Conservation (phyloP, 192 early-diverging fungal species). For the Bifiguratus adelaidae region DNA sequence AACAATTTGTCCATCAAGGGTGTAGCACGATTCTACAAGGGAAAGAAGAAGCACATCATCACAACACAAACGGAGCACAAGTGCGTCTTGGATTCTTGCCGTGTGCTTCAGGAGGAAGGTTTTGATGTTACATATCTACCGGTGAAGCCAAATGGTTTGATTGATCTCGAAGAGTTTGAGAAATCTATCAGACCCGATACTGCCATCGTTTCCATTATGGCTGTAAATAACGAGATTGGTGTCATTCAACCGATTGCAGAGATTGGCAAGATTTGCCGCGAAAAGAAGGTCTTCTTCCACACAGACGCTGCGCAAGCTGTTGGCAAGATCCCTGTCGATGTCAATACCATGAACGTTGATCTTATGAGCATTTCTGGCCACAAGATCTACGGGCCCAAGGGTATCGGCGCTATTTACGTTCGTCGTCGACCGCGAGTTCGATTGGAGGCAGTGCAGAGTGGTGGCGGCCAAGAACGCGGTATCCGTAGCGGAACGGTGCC, state of each 20-base stretch:
- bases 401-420: slow-evolving; percentile 89
- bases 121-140: slow-evolving; percentile 94
- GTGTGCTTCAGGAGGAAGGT: slow-evolving; percentile 89
- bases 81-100: slow-evolving; percentile 94
- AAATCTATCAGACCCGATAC: slow-evolving; percentile 86
- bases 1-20: slow-evolving; percentile 95
- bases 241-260: slow-evolving; percentile 88
- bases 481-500: slow-evolving; percentile 92
- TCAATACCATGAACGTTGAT: slow-evolving; percentile 88
- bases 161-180: slow-evolving; percentile 72
- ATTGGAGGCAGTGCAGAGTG: slow-evolving; percentile 80
- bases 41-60: slow-evolving; percentile 92
- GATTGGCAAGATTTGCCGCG: slow-evolving; percentile 81
- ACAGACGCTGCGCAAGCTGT: slow-evolving; percentile 95
- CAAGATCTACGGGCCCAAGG: slow-evolving; percentile 98
- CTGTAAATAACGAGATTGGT: slow-evolving; percentile 98
- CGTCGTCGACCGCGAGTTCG: slow-evolving; percentile 89
- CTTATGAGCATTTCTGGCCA: slow-evolving; percentile 95
- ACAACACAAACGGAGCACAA: slow-evolving; percentile 98
- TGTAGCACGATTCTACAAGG: slow-evolving; percentile 89
- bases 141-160: slow-evolving; percentile 71
- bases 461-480: slow-evolving; percentile 95
- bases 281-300: slow-evolving; percentile 89
- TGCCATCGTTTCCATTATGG: slow-evolving; percentile 87
- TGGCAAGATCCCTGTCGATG: slow-evolving; percentile 91